A percentile compares a stretch with the other conserved stretches of the same genome.
phyloP scores from a whole-genome alignment of 2,329 filamentous ascomycete species.

The Epichloe coenophiala region DNA sequence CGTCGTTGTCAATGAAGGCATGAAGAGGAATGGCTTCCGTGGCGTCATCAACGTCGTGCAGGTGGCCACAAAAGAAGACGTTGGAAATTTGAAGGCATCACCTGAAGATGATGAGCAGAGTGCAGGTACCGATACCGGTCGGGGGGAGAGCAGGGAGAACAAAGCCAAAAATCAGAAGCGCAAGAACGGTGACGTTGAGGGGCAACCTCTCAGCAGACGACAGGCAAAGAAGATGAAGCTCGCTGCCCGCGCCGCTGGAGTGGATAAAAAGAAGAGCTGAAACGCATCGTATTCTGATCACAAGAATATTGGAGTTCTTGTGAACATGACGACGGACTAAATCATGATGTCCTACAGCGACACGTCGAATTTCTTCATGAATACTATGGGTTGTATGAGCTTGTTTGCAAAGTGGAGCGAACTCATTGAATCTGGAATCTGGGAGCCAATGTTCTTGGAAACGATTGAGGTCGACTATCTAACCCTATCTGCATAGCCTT shows the following conservation, averaged over 20 bases:
- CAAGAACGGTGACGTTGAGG: constrained; percentile 24
- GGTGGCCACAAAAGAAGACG: constrained; percentile 38
- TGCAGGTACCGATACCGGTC: constrained; percentile 8
- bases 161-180: constrained; percentile 25
- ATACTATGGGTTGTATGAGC: neutral
- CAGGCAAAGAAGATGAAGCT: constrained; percentile 45
- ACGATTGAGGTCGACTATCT: neutral
- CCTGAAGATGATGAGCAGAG: constrained; percentile 3
- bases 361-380: neutral
- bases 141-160: constrained; percentile 9
- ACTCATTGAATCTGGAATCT: neutral
- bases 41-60: constrained; percentile 76
- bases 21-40: constrained; percentile 73
- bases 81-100: constrained; percentile 1
- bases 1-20: constrained; percentile 69
- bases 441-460: neutral
- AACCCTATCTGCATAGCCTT: neutral
- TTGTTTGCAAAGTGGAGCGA: neutral
- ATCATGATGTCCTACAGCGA: neutral
- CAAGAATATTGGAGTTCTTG: neutral
- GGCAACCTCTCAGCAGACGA: constrained; percentile 33
- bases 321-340: neutral
- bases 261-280: neutral
- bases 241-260: constrained; percentile 23
- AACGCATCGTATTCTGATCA: neutral